Base-by-base conservation (phyloP, 257 asterid genomes). In the Verbascum thapsus region DNA sequence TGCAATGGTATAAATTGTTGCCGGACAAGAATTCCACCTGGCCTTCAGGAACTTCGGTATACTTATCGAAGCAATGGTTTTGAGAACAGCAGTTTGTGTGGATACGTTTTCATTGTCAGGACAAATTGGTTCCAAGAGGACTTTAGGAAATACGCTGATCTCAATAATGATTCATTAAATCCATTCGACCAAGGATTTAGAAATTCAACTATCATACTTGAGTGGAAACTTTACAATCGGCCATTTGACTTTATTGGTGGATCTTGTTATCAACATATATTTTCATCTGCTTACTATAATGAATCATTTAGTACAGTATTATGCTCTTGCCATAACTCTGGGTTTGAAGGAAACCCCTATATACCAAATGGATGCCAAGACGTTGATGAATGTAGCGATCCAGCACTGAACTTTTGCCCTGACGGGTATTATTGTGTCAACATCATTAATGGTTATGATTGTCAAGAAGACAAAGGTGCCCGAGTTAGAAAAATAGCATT, bases 311-410 rank as follows among this genome's bases (percentile, higher is more conserved):
- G 3, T 26, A 26, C 3, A 1, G 32, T 26, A 5, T 76, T 26
- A 5, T 76, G 78, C 40, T 6, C 0, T 30, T 76, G 82, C 54
- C 0, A 2, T 26, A n/a, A 0, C 0, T 0, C 0, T 0, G 78
- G 83, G 10, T 78, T 7, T 18, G 70, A 70, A 48, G 80, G 83
- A 16, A 78, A 78, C 15, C 75, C 80, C 6, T 78, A 78, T 50
- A 13, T 78, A 38, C 16, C 10, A 5, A 70, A n/a, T 7, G 77
- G 78, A 41, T 74, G 83, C 64, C 17, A 3, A 12, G 80, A 74
- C 17, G 63, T 74, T 26, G 49, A 78, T 6, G 71, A 67, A 42
- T 72, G 78, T 5, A 39, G 15, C 51, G 43, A n/a, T 43, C 0
- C 10, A 1, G 18, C 52, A 4, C 1, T 7, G 10, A 1, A 66